A percentile compares a stretch with the other conserved stretches of the same genome.
Evolutionary conservation across 176 grass and related monocot genomes (phyloP).

Genomic region (Carex parvula): DNA sequence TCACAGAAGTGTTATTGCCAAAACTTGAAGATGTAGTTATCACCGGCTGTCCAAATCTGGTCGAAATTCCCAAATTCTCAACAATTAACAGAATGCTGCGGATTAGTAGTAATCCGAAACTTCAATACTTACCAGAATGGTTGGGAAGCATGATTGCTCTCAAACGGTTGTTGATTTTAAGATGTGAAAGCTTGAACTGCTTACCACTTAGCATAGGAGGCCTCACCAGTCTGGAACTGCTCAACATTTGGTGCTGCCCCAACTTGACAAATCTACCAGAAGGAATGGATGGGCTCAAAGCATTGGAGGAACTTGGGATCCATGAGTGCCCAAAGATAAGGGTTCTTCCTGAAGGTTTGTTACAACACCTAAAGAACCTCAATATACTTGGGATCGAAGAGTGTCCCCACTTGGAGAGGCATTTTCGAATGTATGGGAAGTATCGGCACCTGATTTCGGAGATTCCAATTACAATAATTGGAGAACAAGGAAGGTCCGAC

Average conservation of each 20-base stretch:
- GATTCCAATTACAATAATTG: not conserved
- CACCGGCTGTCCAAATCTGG: not conserved
- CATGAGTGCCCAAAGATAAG: not conserved
- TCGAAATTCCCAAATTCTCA: not conserved
- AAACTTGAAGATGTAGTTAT: not conserved
- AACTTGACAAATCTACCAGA: not conserved
- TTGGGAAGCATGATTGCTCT: not conserved
- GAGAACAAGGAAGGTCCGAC: not conserved
- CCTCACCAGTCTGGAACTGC: not conserved
- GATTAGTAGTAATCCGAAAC: not conserved
- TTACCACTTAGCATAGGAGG: conserved; percentile 18
- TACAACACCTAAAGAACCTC: not conserved
- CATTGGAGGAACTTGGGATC: not conserved
- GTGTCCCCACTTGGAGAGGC: not conserved
- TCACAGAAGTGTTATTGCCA: not conserved
- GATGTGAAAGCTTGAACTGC: not conserved
- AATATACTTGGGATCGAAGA: not conserved
- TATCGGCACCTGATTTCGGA: not conserved
- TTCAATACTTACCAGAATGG: not conserved
- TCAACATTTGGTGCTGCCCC: not conserved
- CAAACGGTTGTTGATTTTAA: not conserved
- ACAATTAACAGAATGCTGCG: not conserved
- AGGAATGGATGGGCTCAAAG: not conserved
- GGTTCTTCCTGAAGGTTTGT: not conserved
- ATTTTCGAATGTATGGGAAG: not conserved